A percentile compares a stretch with the other conserved stretches of the same genome.
Evolutionary conservation across 495 filamentous ascomycete species (phyloP).

Genomic region (Penicillium lividum): DNA sequence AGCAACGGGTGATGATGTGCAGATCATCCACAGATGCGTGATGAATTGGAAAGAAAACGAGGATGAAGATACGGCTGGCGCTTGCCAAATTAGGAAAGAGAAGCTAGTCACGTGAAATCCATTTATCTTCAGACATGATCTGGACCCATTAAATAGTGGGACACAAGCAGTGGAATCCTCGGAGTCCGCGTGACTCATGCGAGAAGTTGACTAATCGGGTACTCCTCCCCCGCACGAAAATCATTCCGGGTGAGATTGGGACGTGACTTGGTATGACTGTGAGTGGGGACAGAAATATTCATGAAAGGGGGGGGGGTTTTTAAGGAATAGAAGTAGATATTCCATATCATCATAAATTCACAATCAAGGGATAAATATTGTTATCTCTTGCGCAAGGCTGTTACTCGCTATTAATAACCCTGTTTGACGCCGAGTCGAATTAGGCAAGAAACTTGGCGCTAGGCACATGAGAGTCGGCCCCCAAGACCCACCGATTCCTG

Average conservation of each 20-base stretch:
- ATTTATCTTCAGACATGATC: not conserved
- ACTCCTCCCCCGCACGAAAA: conserved; percentile 22
- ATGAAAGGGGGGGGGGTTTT: not conserved
- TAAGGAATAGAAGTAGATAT: not conserved
- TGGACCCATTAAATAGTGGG: not conserved
- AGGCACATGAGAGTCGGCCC: conserved; percentile 16
- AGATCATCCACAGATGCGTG: too few species aligned
- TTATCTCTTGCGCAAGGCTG: conserved; percentile 4
- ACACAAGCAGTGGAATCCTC: not conserved
- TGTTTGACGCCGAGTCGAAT: conserved; percentile 28
- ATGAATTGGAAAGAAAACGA: too few species aligned
- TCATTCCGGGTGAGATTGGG: conserved; percentile 5
- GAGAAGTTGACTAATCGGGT: conserved; percentile 16
- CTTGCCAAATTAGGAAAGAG: not conserved
- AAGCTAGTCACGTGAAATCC: not conserved
- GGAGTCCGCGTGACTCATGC: conserved; percentile 6
- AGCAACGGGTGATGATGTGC: too few species aligned
- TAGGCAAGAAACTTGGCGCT: conserved; percentile 20
- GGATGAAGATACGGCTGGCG: too few species aligned
- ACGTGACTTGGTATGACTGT: conserved; percentile 4
- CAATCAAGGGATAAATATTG: conserved; percentile 1
- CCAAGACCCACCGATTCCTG: not conserved
- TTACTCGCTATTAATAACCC: conserved; percentile 15
- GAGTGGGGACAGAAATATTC: not conserved
- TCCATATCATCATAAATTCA: not conserved